These are phyloP conservation scores for Gyrodon lividus DNA, from an alignment of 768 basidiomycete species.

Conservation along the genomic window DNA sequence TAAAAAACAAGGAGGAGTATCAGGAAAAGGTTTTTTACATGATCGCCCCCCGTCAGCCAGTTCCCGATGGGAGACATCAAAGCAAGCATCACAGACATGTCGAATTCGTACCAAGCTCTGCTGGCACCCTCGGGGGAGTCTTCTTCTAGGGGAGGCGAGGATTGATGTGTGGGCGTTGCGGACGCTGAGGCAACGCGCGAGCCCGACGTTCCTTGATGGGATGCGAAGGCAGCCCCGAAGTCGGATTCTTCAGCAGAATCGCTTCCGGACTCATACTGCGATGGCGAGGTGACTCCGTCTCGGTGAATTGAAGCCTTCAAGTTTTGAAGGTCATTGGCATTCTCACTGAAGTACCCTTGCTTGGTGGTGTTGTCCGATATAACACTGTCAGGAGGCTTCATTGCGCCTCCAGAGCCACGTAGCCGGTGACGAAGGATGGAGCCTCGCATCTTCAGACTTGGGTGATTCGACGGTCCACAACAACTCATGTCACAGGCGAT, in stretches of 20 bases:
- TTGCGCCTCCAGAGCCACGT: background rate
- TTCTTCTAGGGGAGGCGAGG: conserved; percentile 2
- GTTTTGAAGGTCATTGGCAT: background rate
- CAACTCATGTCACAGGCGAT: no score
- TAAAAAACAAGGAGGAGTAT: conserved; percentile 73
- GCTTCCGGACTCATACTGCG: background rate
- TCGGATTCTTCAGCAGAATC: conserved; percentile 23
- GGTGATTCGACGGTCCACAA: no score
- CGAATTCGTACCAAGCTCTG: conserved; percentile 65
- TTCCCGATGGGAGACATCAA: conserved; percentile 76
- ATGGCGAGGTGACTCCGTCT: background rate
- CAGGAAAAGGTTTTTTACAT: conserved; percentile 70
- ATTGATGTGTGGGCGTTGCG: background rate
- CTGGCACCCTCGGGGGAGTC: conserved; percentile 11
- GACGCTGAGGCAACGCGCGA: background rate
- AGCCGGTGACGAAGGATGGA: background rate
- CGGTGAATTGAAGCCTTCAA: background rate
- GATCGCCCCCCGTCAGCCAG: conserved; percentile 79
- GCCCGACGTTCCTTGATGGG: conserved; percentile 4
- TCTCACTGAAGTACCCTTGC: background rate
- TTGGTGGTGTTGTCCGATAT: background rate
- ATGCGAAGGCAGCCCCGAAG: background rate
- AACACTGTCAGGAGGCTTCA: background rate
- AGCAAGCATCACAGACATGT: conserved; percentile 68
- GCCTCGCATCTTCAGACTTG: background rate